Evolutionary conservation across 306 rosid species (phyloP).

Genomic region (Cucurbita argyrosperma): DNA sequence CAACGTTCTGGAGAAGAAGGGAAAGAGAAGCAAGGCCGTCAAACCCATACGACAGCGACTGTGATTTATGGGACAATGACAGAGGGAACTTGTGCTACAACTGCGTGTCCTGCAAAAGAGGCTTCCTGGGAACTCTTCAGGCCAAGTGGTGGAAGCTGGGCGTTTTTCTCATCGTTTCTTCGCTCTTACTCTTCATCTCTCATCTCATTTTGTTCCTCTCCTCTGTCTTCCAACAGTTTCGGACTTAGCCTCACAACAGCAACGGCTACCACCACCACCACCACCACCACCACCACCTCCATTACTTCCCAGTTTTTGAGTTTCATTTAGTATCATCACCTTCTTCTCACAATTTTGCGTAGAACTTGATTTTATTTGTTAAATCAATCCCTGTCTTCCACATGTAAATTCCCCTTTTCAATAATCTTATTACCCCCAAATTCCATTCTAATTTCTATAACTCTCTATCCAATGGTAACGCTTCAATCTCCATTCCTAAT

Average conservation of each 20-base stretch:
- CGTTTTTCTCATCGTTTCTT: constrained; percentile 6
- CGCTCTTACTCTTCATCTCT: constrained; percentile 9
- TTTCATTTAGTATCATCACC: not conserved
- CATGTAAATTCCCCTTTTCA: not conserved
- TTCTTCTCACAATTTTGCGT: not conserved
- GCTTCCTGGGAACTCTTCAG: constrained; percentile 2
- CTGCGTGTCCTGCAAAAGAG: constrained; percentile 17
- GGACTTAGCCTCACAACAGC: not conserved
- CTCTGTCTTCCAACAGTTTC: constrained; percentile 6
- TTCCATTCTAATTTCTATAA: not conserved
- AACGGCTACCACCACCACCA: not conserved
- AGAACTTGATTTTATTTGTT: not conserved
- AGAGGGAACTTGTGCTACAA: constrained; percentile 8
- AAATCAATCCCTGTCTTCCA: not conserved
- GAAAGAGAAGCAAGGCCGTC: not conserved
- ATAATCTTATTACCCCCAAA: not conserved
- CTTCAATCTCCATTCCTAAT: too few species aligned
- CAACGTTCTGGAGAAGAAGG: constrained; percentile 14
- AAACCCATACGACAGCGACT: constrained; percentile 5
- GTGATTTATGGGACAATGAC: constrained; percentile 13
- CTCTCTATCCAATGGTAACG: not conserved
- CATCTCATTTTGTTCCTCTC: constrained; percentile 15
- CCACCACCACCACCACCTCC: too few species aligned
- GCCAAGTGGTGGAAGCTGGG: constrained; percentile 20
- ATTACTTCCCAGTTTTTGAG: not conserved